Evolutionary conservation across 345 rosid species (phyloP).

Genomic region (Syzygium grande): DNA sequence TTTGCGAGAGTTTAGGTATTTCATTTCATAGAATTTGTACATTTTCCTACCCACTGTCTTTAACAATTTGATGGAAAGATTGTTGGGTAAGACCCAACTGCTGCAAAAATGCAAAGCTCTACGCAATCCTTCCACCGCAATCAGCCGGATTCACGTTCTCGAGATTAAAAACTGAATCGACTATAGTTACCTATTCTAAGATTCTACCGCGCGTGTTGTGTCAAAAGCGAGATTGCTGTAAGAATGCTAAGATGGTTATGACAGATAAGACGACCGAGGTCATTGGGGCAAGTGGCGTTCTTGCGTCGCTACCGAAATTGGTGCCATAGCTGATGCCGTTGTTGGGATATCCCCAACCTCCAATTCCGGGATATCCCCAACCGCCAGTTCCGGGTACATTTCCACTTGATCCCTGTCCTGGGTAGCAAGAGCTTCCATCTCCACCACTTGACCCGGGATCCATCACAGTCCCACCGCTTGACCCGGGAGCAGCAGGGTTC

Average conservation of each 20-base stretch:
- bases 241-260: neutral
- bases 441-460: neutral
- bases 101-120: neutral
- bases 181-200: neutral
- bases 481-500: neutral
- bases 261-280: neutral
- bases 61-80: neutral
- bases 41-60: neutral
- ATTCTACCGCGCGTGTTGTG: neutral
- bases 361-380: neutral
- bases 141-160: neutral
- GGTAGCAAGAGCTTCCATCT: neutral
- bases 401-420: neutral
- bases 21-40: neutral
- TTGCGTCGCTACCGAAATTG: neutral
- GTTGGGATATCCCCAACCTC: neutral
- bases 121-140: neutral
- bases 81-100: neutral
- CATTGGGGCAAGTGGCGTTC: neutral
- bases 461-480: neutral
- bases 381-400: neutral
- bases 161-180: neutral
- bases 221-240: neutral
- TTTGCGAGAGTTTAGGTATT: neutral
- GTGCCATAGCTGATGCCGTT: neutral